Base-by-base conservation (phyloP, 371 early-diverging fungal species). In the Nematocida sp. region DNA sequence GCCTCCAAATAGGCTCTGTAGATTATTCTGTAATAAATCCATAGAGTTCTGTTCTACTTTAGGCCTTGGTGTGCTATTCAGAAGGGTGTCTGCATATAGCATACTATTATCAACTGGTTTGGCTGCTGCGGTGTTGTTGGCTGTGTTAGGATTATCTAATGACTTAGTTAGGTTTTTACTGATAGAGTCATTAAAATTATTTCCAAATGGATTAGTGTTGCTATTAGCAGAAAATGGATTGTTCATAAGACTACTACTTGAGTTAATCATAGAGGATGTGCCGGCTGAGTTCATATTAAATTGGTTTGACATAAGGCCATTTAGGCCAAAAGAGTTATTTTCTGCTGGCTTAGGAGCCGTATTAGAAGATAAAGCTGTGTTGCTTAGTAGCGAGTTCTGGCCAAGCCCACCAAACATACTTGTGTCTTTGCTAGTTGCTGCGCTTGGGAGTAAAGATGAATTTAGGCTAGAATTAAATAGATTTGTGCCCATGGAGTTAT, bases 111-210 rank as follows among this genome's bases (percentile, higher is more conserved):
- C 52, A 9, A 13, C 52, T 50, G 52, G 52, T 13, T 50, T 50
- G 52, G 13, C 52, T 50, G 18, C 9, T 13, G 52, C 52, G 3
- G 52, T 23, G 25, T 23, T 60, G 11, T 20, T 23, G 23, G 11
- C 23, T 60, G 20, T 60, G 11, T 2, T 25, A 33, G 11, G 1
- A 2, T 60, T 60, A 23, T 23, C 23, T 60, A 60, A 33, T 9
- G 60, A 60, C 25, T 60, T 33, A 25, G 60, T 25, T 33, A 60
- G 9, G 11, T 11, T 18, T 23, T 60, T 60, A 23, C 25, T 60
- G 11, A 60, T 60, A 33, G 60, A 33, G 60, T 60, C 60, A 60
- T 60, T 60, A 20, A 60, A 25, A 23, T 23, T 60, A 23, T 60
- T 33, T 60, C 60, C 60, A 60, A 60, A 60, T 18, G 20, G 25